Conservation (phyloP, 106 monocot genomes). For the Narthecium ossifragum region DNA sequence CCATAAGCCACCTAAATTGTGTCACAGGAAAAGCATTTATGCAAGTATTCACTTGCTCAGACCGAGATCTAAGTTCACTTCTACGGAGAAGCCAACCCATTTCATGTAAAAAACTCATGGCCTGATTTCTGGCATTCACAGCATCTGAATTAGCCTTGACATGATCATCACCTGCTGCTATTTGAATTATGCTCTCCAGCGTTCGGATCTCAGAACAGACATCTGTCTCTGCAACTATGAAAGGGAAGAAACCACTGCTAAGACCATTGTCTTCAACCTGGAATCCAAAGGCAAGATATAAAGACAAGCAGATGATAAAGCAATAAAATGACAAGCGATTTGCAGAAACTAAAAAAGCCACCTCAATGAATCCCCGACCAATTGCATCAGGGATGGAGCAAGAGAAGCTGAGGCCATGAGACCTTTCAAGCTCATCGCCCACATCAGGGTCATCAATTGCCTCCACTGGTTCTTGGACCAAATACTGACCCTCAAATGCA, state of each 20-base stretch:
- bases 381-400: slow-evolving; percentile 48
- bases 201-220: slow-evolving; percentile 65
- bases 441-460: slow-evolving; percentile 9
- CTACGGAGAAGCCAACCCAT: slow-evolving; percentile 79
- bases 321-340: background rate
- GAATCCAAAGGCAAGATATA: background rate
- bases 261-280: slow-evolving; percentile 78
- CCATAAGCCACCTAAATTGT: slow-evolving; percentile 53
- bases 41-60: slow-evolving; percentile 2
- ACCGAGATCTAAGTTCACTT: slow-evolving; percentile 24
- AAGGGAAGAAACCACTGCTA: slow-evolving; percentile 60
- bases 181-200: slow-evolving; percentile 39
- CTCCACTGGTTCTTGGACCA: slow-evolving; percentile 49
- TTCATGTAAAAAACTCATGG: slow-evolving; percentile 67
- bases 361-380: slow-evolving; percentile 88
- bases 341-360: slow-evolving; percentile 10
- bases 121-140: slow-evolving; percentile 23
- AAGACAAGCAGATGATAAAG: background rate
- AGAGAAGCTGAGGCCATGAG: slow-evolving; percentile 36
- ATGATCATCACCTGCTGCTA: background rate
- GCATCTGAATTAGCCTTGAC: slow-evolving; percentile 1
- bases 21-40: slow-evolving; percentile 22
- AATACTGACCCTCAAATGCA: slow-evolving; percentile 78
- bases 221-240: slow-evolving; percentile 78
- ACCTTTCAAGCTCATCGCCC: slow-evolving; percentile 2